phyloP scores from a whole-genome alignment of 495 filamentous ascomycete genomes.

The Talaromyces stipitatus region DNA sequence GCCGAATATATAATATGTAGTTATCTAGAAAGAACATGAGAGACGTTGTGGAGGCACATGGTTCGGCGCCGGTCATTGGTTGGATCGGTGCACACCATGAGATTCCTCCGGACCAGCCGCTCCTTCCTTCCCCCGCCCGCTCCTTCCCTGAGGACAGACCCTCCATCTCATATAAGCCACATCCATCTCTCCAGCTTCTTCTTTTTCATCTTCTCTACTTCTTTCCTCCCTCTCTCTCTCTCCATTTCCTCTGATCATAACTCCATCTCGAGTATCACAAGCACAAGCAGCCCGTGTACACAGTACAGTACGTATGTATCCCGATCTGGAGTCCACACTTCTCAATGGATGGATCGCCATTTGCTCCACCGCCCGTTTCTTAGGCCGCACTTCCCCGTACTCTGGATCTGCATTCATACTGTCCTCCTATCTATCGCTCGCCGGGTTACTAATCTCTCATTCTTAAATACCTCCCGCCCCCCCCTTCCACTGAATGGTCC shows the following conservation, averaged over 20 bases:
- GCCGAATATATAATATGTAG: too few species aligned
- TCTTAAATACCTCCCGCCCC: background rate
- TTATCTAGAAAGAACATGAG: too few species aligned
- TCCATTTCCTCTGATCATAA: background rate
- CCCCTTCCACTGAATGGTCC: slow-evolving; percentile 3
- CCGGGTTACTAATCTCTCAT: background rate
- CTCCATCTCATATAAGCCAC: background rate
- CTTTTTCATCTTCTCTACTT: background rate
- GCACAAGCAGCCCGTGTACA: too few species aligned
- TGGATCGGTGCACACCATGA: background rate
- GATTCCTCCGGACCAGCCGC: background rate
- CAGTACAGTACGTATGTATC: background rate
- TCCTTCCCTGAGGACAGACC: background rate
- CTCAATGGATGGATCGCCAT: background rate
- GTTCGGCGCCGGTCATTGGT: background rate
- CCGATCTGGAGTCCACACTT: background rate
- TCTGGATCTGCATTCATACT: background rate
- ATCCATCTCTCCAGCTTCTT: background rate
- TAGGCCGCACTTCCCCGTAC: background rate
- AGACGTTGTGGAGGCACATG: too few species aligned
- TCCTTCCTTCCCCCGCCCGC: background rate
- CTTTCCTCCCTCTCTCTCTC: slow-evolving; percentile 3
- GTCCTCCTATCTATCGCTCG: background rate
- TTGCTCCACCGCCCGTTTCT: background rate
- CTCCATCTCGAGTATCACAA: too few species aligned